Conservation (phyloP, 139 green algal genomes). For the Ettlia oleoabundans region DNA sequence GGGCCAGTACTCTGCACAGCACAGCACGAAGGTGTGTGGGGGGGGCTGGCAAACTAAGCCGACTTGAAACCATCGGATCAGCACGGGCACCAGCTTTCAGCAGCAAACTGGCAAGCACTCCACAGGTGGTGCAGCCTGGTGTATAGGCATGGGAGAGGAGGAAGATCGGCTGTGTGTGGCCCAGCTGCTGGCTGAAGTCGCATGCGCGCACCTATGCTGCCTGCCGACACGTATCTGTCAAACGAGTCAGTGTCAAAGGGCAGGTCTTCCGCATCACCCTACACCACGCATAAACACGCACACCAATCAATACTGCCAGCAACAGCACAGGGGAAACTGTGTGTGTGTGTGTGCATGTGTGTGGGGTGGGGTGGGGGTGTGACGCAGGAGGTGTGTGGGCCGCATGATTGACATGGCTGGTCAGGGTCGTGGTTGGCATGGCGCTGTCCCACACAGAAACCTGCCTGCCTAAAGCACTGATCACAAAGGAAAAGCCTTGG, state of each 20-base stretch:
- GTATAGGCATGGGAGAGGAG: too few relatives aligned
- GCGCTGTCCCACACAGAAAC: too few relatives aligned
- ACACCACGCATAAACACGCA: neutral
- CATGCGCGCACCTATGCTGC: slow-evolving; percentile 82
- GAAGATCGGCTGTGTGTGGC: too few relatives aligned
- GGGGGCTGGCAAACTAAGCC: neutral
- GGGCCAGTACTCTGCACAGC: slow-evolving; percentile 89
- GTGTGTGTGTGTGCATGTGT: neutral
- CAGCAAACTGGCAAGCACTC: too few relatives aligned
- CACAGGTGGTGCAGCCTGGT: too few relatives aligned
- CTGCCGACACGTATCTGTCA: slow-evolving; percentile 94
- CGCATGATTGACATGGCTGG: too few relatives aligned
- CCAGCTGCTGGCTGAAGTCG: too few relatives aligned
- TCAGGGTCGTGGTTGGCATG: too few relatives aligned
- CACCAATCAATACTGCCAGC: neutral
- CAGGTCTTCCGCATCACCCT: slow-evolving; percentile 95
- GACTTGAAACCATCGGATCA: neutral
- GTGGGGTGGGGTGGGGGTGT: neutral
- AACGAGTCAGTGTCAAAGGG: slow-evolving; percentile 88
- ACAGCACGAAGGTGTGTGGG: neutral
- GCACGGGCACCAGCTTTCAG: too few relatives aligned
- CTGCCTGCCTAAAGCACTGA: too few relatives aligned
- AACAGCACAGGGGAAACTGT: too few relatives aligned
- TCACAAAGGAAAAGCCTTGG: too few relatives aligned
- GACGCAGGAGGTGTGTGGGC: neutral